A percentile compares a stretch with the other conserved stretches of the same genome.
Evolutionary conservation across 306 rosid species (phyloP).

Genomic region (Cucurbita pepo): DNA sequence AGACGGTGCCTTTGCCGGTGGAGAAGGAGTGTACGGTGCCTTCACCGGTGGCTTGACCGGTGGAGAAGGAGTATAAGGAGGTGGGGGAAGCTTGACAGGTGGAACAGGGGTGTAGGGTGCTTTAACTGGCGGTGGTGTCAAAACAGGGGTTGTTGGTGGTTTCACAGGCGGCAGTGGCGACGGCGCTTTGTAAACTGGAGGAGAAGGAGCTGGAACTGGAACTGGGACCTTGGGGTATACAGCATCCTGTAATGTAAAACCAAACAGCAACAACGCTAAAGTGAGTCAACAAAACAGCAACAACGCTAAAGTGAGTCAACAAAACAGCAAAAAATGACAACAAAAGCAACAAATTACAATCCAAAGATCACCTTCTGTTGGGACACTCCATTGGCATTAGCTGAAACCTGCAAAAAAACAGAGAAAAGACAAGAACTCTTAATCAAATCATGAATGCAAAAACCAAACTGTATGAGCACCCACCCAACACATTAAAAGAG

Average conservation of each 20-base stretch:
- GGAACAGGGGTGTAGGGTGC: constrained; percentile 5
- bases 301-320: not conserved
- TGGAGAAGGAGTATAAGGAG: not conserved
- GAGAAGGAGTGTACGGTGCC: not conserved
- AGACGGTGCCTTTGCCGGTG: constrained; percentile 17
- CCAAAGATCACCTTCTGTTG: not conserved
- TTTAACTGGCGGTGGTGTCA: not conserved
- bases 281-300: not conserved
- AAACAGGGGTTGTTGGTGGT: constrained; percentile 12
- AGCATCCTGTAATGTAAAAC: not conserved
- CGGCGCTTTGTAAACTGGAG: constrained; percentile 19
- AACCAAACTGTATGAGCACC: not conserved
- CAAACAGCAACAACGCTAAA: not conserved
- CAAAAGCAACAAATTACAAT: not conserved
- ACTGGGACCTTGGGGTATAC: constrained; percentile 9
- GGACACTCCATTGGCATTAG: not conserved
- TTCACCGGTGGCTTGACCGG: not conserved
- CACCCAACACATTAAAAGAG: not conserved
- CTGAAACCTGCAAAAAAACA: not conserved
- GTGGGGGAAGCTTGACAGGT: constrained; percentile 4
- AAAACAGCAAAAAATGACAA: not conserved
- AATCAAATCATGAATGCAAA: not conserved
- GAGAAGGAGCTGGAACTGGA: not conserved
- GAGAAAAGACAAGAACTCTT: not conserved
- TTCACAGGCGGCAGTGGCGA: constrained; percentile 12